Percentiles rank a stretch among this genome's conserved stretches.
Evolutionary conservation across 176 grass and related monocot species (phyloP).

Genomic region (barley (Hordeum vulgare)): MorexV3_pseudomolecules_assembly NC_058521.1:598639912-598640411

Average conservation of each 20-base stretch:
- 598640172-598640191: constrained; percentile 84
- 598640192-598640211: constrained; percentile 91
- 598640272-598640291: constrained; percentile 61
- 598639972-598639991: constrained; percentile 59
- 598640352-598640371: not conserved
- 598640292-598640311: constrained; percentile 80
- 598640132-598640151: constrained; percentile 97
- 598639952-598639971: constrained; percentile 96
- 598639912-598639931: constrained; percentile 37
- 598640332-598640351: constrained; percentile 64
- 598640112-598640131: constrained; percentile 57
- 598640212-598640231: constrained; percentile 89
- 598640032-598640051: no score
- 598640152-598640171: constrained; percentile 77
- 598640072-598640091: no score
- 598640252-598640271: constrained; percentile 66
- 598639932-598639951: constrained; percentile 73
- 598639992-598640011: constrained; percentile 81
- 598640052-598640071: not conserved
- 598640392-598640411: not conserved
- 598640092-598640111: no score
- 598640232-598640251: constrained; percentile 87
- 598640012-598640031: constrained; percentile 96
- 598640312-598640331: constrained; percentile 91
- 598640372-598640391: not conserved